Conservation (phyloP, 1,284 basidiomycete genomes). For the Ustilago shanxiensis region DNA sequence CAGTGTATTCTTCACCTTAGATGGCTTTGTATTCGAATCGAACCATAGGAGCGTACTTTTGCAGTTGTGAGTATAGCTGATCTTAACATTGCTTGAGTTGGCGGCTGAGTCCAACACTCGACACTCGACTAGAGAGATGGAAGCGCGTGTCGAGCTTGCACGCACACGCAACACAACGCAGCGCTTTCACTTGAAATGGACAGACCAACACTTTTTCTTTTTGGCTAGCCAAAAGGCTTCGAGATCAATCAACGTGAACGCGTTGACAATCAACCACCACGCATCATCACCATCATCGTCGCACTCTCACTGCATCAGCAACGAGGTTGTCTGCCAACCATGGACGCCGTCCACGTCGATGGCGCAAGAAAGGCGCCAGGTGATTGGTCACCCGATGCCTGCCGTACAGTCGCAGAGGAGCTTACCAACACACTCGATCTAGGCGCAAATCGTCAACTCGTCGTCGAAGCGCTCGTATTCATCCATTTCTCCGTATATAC, state of each 20-base stretch:
- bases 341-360: conserved; percentile 50
- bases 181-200: background rate
- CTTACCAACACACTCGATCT: conserved; percentile 66
- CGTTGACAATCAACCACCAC: background rate
- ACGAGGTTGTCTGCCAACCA: conserved; percentile 16
- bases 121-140: no score
- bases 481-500: conserved; percentile 91
- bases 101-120: conserved; percentile 3
- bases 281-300: background rate
- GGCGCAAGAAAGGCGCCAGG: conserved; percentile 61
- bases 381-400: conserved; percentile 69
- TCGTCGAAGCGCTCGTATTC: conserved; percentile 92
- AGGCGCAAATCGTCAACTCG: conserved; percentile 67
- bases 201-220: conserved; percentile 13
- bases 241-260: no score
- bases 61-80: background rate
- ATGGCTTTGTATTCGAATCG: background rate
- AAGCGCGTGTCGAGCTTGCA: background rate
- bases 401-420: conserved; percentile 66
- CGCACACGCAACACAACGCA: background rate
- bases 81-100: background rate
- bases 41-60: no score
- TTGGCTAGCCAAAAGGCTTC: no score
- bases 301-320: background rate
- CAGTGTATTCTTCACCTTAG: background rate